Conservation (phyloP, 2,329 filamentous ascomycete species). For the Stromatinia cepivora region DNA sequence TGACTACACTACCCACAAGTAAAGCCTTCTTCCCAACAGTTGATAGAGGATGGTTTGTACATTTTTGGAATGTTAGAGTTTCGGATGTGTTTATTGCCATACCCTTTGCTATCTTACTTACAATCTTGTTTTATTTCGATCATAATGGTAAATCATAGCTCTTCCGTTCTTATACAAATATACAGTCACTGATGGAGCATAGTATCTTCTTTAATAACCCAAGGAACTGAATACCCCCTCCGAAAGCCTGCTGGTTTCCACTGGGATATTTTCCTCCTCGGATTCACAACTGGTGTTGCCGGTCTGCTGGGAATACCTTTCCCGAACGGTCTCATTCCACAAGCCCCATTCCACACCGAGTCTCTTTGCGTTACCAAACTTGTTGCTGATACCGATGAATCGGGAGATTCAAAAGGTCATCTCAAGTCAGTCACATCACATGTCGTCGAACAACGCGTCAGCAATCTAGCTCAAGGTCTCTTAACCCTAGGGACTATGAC, state of each 20-base stretch:
- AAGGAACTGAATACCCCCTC: slow-evolving; percentile 80
- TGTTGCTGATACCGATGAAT: slow-evolving; percentile 51
- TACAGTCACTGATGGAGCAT: slow-evolving; percentile 15
- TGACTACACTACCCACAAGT: slow-evolving; percentile 73
- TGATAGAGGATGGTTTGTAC: slow-evolving; percentile 73
- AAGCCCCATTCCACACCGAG: slow-evolving; percentile 79
- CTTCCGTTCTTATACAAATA: neutral
- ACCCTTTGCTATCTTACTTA: slow-evolving; percentile 82
- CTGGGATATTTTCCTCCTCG: slow-evolving; percentile 81
- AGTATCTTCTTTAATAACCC: slow-evolving; percentile 81
- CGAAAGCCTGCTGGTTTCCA: slow-evolving; percentile 81
- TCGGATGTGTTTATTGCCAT: slow-evolving; percentile 78
- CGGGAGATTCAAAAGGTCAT: slow-evolving; percentile 59
- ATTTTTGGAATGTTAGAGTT: slow-evolving; percentile 75
- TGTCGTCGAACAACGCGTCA: slow-evolving; percentile 76
- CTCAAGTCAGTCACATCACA: slow-evolving; percentile 54
- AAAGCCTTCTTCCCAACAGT: slow-evolving; percentile 77
- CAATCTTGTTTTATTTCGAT: slow-evolving; percentile 86
- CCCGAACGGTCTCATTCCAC: slow-evolving; percentile 80
- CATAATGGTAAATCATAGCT: slow-evolving; percentile 65
- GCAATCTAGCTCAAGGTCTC: slow-evolving; percentile 75
- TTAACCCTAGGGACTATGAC: slow-evolving; percentile 79
- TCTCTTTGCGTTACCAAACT: slow-evolving; percentile 71
- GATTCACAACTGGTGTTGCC: slow-evolving; percentile 72
- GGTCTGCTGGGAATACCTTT: slow-evolving; percentile 77